Conservation (phyloP, 257 asterid genomes). For the Nicotiana noctiflora region DNA sequence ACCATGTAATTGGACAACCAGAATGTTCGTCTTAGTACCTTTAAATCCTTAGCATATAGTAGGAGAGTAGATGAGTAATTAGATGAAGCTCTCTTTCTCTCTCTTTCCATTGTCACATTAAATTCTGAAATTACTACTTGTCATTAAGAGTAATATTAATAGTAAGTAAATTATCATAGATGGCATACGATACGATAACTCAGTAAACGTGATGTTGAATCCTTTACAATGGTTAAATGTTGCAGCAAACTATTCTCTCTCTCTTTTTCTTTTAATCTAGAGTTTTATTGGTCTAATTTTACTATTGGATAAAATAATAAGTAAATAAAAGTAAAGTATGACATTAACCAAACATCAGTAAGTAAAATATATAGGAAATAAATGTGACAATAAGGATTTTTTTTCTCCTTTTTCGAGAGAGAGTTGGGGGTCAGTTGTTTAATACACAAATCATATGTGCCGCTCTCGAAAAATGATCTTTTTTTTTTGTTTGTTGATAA, state of each 20-base stretch:
- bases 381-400: background rate
- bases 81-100: slow-evolving; percentile 7
- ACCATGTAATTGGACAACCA: background rate
- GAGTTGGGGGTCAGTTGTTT: too few relatives aligned
- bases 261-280: background rate
- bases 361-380: background rate
- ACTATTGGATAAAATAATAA: background rate
- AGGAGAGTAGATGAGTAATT: slow-evolving; percentile 3
- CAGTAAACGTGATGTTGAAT: background rate
- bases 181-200: background rate
- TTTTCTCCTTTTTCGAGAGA: too few relatives aligned
- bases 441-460: too few relatives aligned
- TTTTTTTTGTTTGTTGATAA: too few relatives aligned
- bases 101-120: slow-evolving; percentile 1
- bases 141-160: slow-evolving; percentile 17
- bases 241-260: background rate
- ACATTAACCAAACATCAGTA: background rate
- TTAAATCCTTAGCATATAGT: background rate
- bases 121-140: slow-evolving; percentile 10
- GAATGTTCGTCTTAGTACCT: background rate
- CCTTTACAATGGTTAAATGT: background rate
- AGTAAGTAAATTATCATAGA: background rate
- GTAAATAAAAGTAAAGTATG: background rate
- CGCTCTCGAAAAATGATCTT: too few relatives aligned
- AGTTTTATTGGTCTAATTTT: background rate